Percentiles rank a stretch among this genome's conserved stretches.
Evolutionary conservation across 495 filamentous ascomycete species (phyloP).

Genomic region (Cercophora newfieldiana): DNA sequence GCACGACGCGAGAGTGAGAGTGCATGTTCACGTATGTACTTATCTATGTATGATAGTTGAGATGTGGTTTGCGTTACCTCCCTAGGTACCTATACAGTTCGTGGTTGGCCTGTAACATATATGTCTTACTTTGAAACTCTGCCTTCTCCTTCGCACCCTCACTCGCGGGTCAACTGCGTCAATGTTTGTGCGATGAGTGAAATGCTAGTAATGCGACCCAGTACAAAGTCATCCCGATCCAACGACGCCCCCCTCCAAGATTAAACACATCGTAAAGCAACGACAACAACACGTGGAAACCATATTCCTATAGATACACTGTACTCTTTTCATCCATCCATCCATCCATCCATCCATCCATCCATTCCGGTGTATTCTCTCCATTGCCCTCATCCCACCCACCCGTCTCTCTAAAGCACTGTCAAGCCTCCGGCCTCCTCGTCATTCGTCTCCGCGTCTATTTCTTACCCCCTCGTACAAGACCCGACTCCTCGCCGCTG

Average conservation of each 20-base stretch:
- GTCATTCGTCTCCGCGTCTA: slow-evolving; percentile 13
- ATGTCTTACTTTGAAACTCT: not conserved
- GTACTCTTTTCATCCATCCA: not conserved
- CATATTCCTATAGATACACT: not conserved
- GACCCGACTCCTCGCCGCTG: slow-evolving; percentile 64
- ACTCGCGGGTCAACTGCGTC: not conserved
- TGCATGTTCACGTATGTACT: not conserved
- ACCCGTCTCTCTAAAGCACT: not conserved
- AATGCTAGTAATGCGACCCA: not conserved
- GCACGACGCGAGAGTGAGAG: no score
- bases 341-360: not conserved
- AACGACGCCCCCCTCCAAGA: not conserved
- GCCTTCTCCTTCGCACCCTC: no score
- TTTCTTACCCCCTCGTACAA: slow-evolving; percentile 56
- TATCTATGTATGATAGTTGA: not conserved
- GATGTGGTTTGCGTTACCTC: not conserved
- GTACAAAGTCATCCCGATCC: not conserved
- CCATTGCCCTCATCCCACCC: no score
- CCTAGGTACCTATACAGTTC: not conserved
- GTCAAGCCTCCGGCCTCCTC: not conserved
- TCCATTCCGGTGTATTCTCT: no score
- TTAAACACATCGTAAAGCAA: not conserved
- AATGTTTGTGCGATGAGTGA: not conserved
- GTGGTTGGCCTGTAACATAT: not conserved
- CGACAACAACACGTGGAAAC: not conserved